Evolutionary conservation across 1,284 basidiomycete genomes (phyloP).

Genomic region (Trichosporon faecale): DNA sequence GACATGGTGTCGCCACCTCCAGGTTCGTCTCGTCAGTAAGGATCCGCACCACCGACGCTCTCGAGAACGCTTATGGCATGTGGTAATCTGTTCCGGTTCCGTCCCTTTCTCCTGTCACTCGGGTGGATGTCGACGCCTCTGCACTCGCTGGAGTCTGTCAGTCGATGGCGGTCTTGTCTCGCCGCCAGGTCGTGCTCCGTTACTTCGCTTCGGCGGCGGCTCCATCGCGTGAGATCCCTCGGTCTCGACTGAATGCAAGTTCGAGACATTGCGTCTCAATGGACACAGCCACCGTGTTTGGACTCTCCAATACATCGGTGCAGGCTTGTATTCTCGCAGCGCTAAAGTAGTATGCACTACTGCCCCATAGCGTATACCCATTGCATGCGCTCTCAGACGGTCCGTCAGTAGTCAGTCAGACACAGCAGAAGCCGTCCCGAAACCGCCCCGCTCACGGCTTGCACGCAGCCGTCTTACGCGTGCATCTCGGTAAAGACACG

Average conservation of each 20-base stretch:
- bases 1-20: neutral
- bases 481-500: neutral
- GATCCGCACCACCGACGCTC: neutral
- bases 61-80: conserved; percentile 2
- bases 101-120: neutral
- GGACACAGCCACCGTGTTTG: neutral
- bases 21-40: neutral
- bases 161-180: neutral
- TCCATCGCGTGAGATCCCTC: neutral
- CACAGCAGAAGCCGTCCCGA: neutral
- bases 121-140: neutral
- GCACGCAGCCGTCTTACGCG: neutral
- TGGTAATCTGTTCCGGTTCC: neutral
- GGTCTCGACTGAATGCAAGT: neutral
- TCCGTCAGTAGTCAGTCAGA: neutral
- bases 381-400: neutral
- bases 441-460: neutral
- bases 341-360: too few species aligned
- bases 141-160: neutral
- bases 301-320: neutral
- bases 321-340: too few species aligned
- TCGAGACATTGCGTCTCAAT: neutral
- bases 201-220: neutral
- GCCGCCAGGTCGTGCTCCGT: neutral
- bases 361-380: neutral